Base-by-base conservation (phyloP, 2,329 filamentous ascomycete species). In the Ceratocystis colombiana region DNA sequence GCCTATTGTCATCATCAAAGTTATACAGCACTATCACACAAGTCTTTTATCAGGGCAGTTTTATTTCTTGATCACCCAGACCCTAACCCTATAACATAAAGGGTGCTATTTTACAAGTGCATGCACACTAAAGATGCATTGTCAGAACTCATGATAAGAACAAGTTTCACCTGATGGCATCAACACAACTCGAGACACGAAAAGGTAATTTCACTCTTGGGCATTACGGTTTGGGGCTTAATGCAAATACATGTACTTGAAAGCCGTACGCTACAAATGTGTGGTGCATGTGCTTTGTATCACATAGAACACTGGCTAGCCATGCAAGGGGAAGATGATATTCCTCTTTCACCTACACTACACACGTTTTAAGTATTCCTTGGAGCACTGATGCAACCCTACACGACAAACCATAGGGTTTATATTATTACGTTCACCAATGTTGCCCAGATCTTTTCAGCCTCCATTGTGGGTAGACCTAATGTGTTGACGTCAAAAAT, bases 271-370 rank as follows among this genome's bases (percentile, higher is more conserved):
- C 12, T 53, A 25, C 5, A 8, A 8, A 53, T 53, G n/a, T 53
- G 48, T 53, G n/a, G 48, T 53, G 48, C 22, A 55, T 55, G 50
- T 55, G 30, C 59, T 62, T 41, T 45, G 37, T 41, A 45, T 45
- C 41, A 62, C 41, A 44, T 45, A 62, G 20, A 61, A 41, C 17
- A 41, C n/a, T 61, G 5, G n/a, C 30, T 22, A 28, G 30, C 30
- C n/a, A 41, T 55, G 50, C 50, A 55, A 55, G 50, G 50, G 50
- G 50, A 55, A 55, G 0, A 41, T 28, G 25, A 55, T 28, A 28
- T 55, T 28, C 37, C 37, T 5, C 37, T 15, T 48, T 48, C 12
- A 48, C 46, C 10, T 41, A 41, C 37, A 41, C 10, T 41, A 41
- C 37, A 41, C 10, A 41, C 37, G 10, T 12, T 33, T 12, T 41